These are phyloP conservation scores for Cercospora zeae-maydis DNA, from an alignment of 2,329 filamentous ascomycete species.

Conservation along the genomic window DNA sequence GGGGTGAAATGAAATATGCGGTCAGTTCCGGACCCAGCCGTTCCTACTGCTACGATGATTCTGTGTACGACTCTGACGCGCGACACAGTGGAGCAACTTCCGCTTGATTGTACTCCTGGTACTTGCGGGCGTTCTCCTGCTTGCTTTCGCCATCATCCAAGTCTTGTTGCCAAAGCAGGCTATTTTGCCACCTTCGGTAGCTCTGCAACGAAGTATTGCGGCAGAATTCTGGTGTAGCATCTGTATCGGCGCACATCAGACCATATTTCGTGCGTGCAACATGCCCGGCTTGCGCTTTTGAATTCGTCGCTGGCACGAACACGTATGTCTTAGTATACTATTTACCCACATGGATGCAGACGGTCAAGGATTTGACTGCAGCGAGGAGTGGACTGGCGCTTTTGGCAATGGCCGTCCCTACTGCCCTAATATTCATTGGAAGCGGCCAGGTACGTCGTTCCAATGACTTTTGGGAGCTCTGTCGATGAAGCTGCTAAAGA, in stretches of 20 bases:
- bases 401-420: background rate
- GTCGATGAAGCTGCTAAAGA: background rate
- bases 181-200: background rate
- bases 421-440: background rate
- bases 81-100: background rate
- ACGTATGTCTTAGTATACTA: background rate
- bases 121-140: background rate
- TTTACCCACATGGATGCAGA: background rate
- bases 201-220: slow-evolving; percentile 3
- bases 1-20: slow-evolving; percentile 4
- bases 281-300: too few species aligned
- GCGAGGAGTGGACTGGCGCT: background rate
- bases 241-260: slow-evolving; percentile 3
- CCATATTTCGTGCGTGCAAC: background rate
- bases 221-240: slow-evolving; percentile 1
- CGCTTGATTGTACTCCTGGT: background rate
- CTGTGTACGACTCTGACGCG: too few species aligned
- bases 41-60: background rate
- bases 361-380: background rate
- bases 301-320: background rate
- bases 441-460: background rate
- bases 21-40: slow-evolving; percentile 1
- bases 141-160: background rate
- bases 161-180: background rate
- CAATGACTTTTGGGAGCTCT: background rate